phyloP scores from a whole-genome alignment of 139 green algal species.

The Tetradesmus lagerheimii region DNA sequence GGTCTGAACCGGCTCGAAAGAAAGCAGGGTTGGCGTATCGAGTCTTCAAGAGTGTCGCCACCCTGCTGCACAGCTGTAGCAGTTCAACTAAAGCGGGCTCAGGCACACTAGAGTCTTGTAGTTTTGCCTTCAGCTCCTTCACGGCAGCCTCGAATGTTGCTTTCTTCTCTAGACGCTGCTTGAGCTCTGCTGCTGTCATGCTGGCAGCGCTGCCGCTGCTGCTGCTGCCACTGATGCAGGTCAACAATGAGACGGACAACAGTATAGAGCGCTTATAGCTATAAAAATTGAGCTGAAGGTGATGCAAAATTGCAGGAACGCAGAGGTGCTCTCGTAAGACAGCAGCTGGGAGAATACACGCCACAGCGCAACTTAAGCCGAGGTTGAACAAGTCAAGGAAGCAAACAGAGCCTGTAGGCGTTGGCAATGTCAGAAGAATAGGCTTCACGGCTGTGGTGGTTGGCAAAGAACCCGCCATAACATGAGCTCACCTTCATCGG shows the following conservation, averaged over 20 bases:
- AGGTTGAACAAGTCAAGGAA: too few relatives aligned
- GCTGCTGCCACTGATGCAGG: neutral
- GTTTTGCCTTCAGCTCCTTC: neutral
- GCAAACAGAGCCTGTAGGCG: too few relatives aligned
- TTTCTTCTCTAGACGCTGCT: slow-evolving; percentile 44
- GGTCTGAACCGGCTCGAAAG: neutral
- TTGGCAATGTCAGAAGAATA: too few relatives aligned
- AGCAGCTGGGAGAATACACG: neutral
- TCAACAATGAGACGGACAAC: neutral
- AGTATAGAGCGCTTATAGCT: too few relatives aligned
- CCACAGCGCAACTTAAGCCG: too few relatives aligned
- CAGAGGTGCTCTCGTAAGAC: neutral
- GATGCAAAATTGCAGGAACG: neutral
- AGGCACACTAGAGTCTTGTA: neutral
- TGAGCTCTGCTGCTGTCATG: neutral
- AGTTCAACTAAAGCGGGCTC: neutral
- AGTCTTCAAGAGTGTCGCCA: slow-evolving; percentile 30
- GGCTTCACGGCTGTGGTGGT: neutral
- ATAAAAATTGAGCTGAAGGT: too few relatives aligned
- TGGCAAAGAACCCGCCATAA: neutral
- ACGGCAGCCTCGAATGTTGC: slow-evolving; percentile 37
- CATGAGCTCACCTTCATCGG: neutral
- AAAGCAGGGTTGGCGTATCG: slow-evolving; percentile 18
- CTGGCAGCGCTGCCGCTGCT: neutral
- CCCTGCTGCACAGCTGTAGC: neutral